Conservation (phyloP, 257 asterid genomes). For the Solanum clarkiae region DNA sequence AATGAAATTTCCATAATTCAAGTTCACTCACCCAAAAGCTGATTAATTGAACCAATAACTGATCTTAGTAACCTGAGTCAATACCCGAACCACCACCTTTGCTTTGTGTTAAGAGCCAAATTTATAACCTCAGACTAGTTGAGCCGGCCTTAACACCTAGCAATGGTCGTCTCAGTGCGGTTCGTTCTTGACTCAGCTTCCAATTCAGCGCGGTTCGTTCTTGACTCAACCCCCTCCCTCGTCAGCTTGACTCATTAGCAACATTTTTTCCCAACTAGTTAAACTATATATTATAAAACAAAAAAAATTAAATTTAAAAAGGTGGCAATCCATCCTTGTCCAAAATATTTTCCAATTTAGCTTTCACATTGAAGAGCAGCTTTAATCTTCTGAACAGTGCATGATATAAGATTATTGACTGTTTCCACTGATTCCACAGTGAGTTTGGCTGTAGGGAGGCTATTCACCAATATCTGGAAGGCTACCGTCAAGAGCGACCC, state of each 20-base stretch:
- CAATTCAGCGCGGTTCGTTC: background rate
- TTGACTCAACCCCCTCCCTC: background rate
- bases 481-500: constrained; percentile 88
- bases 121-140: background rate
- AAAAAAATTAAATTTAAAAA: background rate
- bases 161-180: constrained; percentile 40
- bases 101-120: constrained; percentile 19
- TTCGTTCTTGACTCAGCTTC: constrained; percentile 95
- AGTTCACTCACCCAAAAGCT: background rate
- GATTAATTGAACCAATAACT: constrained; percentile 17
- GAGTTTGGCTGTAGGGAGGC: constrained; percentile 76
- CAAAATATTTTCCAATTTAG: constrained; percentile 1
- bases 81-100: constrained; percentile 94
- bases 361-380: constrained; percentile 69
- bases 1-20: background rate
- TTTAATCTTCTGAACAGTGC: constrained; percentile 92
- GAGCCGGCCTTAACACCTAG: constrained; percentile 15
- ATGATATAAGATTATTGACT: constrained; percentile 70
- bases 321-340: background rate
- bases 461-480: constrained; percentile 78
- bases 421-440: constrained; percentile 94
- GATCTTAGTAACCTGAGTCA: constrained; percentile 48
- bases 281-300: background rate
- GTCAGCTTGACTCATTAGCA: background rate
- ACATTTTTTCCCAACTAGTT: background rate